These are phyloP conservation scores for Salix viminalis DNA, from an alignment of 345 rosid species.

Conservation along the genomic window DNA sequence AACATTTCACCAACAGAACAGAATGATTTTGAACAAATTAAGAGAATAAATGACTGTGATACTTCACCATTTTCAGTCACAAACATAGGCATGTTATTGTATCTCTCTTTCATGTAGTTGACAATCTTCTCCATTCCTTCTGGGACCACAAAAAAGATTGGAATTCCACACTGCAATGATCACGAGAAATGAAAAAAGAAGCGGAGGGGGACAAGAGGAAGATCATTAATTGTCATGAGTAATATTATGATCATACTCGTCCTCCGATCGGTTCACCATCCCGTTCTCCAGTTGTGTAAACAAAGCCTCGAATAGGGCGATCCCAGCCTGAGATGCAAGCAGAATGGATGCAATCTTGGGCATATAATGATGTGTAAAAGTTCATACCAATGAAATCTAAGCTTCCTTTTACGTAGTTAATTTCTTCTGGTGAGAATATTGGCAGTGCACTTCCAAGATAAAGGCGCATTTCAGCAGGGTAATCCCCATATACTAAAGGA, in stretches of 20 bases:
- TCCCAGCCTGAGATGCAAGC: constrained; percentile 25
- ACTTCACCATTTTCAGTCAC: constrained; percentile 43
- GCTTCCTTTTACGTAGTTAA: constrained; percentile 35
- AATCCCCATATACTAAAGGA: constrained; percentile 43
- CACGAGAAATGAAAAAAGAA: background rate
- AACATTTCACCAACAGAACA: too few species aligned
- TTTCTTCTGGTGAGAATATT: constrained; percentile 28
- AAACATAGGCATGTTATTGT: constrained; percentile 41
- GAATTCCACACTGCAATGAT: constrained; percentile 26
- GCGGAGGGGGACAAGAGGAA: background rate
- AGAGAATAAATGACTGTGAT: too few species aligned
- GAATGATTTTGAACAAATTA: too few species aligned
- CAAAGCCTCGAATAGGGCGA: constrained; percentile 35
- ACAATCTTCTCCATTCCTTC: constrained; percentile 43
- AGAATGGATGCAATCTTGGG: constrained; percentile 47
- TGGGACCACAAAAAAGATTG: constrained; percentile 39
- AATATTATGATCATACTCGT: constrained; percentile 13
- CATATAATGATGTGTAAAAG: constrained; percentile 40
- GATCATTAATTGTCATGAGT: background rate
- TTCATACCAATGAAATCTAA: constrained; percentile 44
- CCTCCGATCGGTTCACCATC: constrained; percentile 34
- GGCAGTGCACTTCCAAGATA: constrained; percentile 36
- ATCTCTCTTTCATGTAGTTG: constrained; percentile 31
- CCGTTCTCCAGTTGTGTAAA: constrained; percentile 34
- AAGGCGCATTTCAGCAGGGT: constrained; percentile 40